Conservation (phyloP, 345 rosid species). For the Corchorus olitorius region DNA sequence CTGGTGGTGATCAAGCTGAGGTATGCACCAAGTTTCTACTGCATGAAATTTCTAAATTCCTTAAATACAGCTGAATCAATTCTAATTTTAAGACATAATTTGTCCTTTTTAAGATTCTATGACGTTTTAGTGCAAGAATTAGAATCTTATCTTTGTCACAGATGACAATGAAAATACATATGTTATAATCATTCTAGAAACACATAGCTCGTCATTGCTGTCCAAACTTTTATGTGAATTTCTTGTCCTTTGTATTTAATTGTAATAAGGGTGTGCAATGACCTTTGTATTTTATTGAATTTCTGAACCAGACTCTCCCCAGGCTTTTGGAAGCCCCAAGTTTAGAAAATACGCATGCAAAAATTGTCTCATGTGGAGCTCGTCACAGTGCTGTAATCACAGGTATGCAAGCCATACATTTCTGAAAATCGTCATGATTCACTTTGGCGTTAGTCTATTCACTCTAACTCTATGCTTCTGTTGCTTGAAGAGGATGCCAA, state of each 20-base stretch:
- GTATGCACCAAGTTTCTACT: constrained; percentile 37
- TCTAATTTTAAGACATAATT: not conserved
- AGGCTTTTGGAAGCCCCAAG: constrained; percentile 85
- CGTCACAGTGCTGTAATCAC: constrained; percentile 81
- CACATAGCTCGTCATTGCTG: not conserved
- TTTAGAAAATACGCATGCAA: constrained; percentile 61
- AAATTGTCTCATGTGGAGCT: constrained; percentile 88
- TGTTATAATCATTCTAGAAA: not conserved
- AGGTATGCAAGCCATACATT: constrained; percentile 45
- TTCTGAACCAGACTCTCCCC: constrained; percentile 73
- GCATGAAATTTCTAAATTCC: not conserved
- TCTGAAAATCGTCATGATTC: not conserved
- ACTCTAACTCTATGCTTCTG: constrained; percentile 24
- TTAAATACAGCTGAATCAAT: not conserved
- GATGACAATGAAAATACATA: not conserved
- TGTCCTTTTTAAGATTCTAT: not conserved
- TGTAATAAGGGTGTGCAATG: not conserved
- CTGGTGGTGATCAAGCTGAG: constrained; percentile 97
- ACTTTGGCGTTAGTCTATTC: not conserved
- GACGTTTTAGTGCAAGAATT: not conserved
- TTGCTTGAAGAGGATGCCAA: constrained; percentile 64
- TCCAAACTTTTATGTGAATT: not conserved
- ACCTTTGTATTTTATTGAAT: not conserved
- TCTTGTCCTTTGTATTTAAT: not conserved
- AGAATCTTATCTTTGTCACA: not conserved